Evolutionary conservation across 1,284 basidiomycete genomes (phyloP).

Genomic region (Ganoderma boninense): DNA sequence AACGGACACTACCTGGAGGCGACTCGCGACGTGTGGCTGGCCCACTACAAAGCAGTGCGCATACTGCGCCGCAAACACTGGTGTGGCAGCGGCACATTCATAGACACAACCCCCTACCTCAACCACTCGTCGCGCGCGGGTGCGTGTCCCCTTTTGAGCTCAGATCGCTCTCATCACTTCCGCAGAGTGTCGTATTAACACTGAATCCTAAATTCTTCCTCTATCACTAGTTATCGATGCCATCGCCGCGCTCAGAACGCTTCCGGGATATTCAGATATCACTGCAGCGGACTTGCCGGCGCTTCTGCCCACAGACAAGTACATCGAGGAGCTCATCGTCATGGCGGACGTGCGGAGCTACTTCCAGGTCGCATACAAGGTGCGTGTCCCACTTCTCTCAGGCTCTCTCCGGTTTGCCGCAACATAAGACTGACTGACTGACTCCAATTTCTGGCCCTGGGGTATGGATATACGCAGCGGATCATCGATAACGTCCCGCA

Average conservation of each 20-base stretch:
- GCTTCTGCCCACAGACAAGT: conserved; percentile 21
- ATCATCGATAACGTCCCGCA: conserved; percentile 61
- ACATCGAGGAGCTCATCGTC: conserved; percentile 35
- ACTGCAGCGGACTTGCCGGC: conserved; percentile 16
- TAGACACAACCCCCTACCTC: too few species aligned
- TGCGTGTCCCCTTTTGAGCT: too few species aligned
- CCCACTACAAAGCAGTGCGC: conserved; percentile 25
- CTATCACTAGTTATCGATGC: background rate
- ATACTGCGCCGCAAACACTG: too few species aligned
- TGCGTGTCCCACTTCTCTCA: conserved; percentile 8
- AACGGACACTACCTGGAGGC: conserved; percentile 41
- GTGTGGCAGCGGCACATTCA: too few species aligned
- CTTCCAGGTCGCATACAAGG: conserved; percentile 41
- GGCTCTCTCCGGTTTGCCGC: too few species aligned
- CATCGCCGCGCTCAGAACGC: conserved; percentile 15
- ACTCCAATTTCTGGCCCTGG: too few species aligned
- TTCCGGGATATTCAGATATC: conserved; percentile 20
- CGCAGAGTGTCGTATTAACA: too few species aligned
- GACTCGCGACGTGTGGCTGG: conserved; percentile 33
- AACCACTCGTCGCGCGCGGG: background rate
- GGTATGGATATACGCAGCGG: conserved; percentile 55
- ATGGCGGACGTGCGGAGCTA: conserved; percentile 41
- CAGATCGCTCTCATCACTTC: too few species aligned
- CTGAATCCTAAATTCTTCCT: too few species aligned
- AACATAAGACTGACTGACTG: too few species aligned